Percentiles rank a stretch among this genome's conserved stretches.
Evolutionary conservation across 768 basidiomycete species (phyloP).

Genomic region (Calocybe gangraenosa): DNA sequence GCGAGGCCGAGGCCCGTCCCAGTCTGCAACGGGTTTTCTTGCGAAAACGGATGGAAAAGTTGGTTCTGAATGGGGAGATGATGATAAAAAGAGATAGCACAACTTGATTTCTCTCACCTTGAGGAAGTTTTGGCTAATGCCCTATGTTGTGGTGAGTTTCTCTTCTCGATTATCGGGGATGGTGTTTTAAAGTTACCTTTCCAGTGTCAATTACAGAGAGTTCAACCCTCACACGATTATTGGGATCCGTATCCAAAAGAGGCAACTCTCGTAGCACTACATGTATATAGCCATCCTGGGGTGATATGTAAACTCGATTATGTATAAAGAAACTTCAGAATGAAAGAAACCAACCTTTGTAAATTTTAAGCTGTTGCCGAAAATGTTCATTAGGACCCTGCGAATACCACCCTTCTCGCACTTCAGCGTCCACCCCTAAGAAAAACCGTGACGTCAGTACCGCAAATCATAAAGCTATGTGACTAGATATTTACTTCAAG

Average conservation of each 20-base stretch:
- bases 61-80: constrained; percentile 56
- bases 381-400: constrained; percentile 89
- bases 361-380: constrained; percentile 93
- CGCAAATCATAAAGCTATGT: neutral
- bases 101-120: constrained; percentile 47
- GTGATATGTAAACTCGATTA: too few relatives aligned
- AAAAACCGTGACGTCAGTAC: constrained; percentile 2
- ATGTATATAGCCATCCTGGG: constrained; percentile 84
- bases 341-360: constrained; percentile 31
- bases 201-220: constrained; percentile 86
- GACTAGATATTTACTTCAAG: constrained; percentile 41
- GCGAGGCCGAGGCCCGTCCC: constrained; percentile 93
- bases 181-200: constrained; percentile 46
- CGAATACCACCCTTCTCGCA: constrained; percentile 93
- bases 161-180: neutral
- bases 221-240: constrained; percentile 70
- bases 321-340: too few relatives aligned
- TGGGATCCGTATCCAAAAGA: constrained; percentile 44
- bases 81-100: too few relatives aligned
- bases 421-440: constrained; percentile 78
- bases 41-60: constrained; percentile 95
- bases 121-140: constrained; percentile 89
- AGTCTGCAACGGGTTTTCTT: constrained; percentile 91
- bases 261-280: constrained; percentile 76
- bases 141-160: constrained; percentile 33